Evolutionary conservation across 345 rosid genomes (phyloP).

Genomic region (Heritiera littoralis): DNA sequence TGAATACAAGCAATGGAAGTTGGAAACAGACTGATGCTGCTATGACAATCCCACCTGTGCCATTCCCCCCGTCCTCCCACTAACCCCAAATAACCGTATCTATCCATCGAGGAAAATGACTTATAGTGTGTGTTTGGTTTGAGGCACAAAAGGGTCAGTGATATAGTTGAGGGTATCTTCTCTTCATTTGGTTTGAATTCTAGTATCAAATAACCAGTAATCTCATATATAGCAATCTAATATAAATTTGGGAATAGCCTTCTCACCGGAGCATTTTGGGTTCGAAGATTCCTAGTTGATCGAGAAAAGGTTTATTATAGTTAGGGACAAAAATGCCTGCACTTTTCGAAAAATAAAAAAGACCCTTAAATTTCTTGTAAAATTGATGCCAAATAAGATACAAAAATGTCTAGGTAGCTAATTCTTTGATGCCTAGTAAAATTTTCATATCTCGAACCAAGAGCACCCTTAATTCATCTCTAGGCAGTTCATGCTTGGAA

Average conservation of each 20-base stretch:
- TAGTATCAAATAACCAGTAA: neutral
- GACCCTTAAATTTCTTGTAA: neutral
- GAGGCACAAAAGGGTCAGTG: neutral
- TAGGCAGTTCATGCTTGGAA: neutral
- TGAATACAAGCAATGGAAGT: neutral
- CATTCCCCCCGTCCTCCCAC: neutral
- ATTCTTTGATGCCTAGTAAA: neutral
- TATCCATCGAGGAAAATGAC: neutral
- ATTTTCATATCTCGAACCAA: neutral
- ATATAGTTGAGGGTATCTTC: neutral
- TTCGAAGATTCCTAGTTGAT: neutral
- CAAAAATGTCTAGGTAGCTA: neutral
- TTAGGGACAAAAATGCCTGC: neutral
- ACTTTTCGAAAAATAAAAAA: neutral
- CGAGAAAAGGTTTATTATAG: neutral
- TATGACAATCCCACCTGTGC: neutral
- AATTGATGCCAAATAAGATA: neutral
- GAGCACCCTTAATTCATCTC: neutral
- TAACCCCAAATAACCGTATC: neutral
- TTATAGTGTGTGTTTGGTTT: conserved; percentile 9
- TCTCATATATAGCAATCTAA: neutral
- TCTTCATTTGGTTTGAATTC: neutral
- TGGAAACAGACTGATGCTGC: conserved; percentile 4
- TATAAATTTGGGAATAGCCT: neutral
- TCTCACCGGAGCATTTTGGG: neutral